Evolutionary conservation across 1,284 basidiomycete genomes (phyloP).

Genomic region (Puccinia novopanici): DNA sequence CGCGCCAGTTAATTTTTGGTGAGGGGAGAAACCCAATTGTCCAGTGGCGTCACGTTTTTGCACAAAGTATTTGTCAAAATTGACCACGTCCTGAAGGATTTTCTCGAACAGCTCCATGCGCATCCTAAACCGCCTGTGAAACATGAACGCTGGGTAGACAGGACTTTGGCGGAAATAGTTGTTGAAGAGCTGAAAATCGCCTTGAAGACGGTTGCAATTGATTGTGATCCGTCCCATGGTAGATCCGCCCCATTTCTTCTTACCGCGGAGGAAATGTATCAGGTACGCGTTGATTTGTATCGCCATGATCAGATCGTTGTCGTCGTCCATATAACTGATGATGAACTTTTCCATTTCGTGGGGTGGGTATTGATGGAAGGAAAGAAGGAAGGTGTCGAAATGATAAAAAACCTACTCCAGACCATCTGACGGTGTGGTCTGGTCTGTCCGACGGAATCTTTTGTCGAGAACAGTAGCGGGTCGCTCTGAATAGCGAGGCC

Average conservation of each 20-base stretch:
- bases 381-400: no score
- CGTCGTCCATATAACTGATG: no score
- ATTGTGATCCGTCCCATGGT: no score
- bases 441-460: no score
- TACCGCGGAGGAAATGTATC: neutral
- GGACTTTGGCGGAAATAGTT: slow-evolving; percentile 6
- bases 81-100: slow-evolving; percentile 28
- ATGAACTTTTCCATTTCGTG: no score
- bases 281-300: no score
- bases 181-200: neutral
- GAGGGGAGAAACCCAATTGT: neutral
- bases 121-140: slow-evolving; percentile 21
- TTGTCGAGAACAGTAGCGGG: no score
- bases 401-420: no score
- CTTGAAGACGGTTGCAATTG: neutral
- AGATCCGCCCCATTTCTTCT: neutral
- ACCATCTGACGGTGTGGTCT: no score
- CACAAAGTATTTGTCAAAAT: slow-evolving; percentile 25
- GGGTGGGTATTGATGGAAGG: no score
- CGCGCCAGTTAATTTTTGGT: slow-evolving; percentile 1
- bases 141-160: neutral
- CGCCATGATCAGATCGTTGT: no score
- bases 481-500: no score
- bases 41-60: slow-evolving; percentile 17
- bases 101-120: neutral